phyloP scores from a whole-genome alignment of 257 asterid genomes.

The Lantana camara region DNA sequence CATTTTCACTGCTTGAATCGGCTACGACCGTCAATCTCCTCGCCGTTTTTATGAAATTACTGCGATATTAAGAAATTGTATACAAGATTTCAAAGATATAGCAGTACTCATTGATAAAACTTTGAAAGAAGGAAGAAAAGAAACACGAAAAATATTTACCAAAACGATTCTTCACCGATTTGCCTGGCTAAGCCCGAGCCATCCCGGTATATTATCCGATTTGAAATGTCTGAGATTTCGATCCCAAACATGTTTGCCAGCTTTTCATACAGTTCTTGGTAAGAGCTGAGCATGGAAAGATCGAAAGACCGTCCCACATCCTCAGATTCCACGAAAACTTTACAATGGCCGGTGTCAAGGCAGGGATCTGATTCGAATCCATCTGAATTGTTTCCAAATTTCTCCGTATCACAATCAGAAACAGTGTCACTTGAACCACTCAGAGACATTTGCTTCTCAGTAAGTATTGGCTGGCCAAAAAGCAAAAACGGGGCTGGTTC shows the following conservation, averaged over 20 bases:
- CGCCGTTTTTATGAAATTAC: slow-evolving; percentile 47
- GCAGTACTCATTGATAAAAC: no score
- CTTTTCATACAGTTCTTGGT: slow-evolving; percentile 48
- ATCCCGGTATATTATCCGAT: slow-evolving; percentile 44
- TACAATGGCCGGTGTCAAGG: slow-evolving; percentile 50
- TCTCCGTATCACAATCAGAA: slow-evolving; percentile 41
- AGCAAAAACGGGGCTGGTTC: slow-evolving; percentile 27
- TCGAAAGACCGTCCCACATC: slow-evolving; percentile 60
- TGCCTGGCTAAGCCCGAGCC: slow-evolving; percentile 43
- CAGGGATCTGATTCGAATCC: slow-evolving; percentile 36
- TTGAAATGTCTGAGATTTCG: slow-evolving; percentile 44
- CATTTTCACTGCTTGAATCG: slow-evolving; percentile 41
- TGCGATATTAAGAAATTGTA: slow-evolving; percentile 29
- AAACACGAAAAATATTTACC: slow-evolving; percentile 20
- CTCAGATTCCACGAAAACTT: slow-evolving; percentile 62
- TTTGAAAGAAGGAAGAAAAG: no score
- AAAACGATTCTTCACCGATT: slow-evolving; percentile 50
- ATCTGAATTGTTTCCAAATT: slow-evolving; percentile 35
- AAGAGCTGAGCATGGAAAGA: slow-evolving; percentile 52
- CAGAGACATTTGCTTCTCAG: slow-evolving; percentile 29
- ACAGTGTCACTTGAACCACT: slow-evolving; percentile 47
- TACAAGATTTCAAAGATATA: no score
- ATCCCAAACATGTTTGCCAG: slow-evolving; percentile 46
- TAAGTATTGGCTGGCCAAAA: slow-evolving; percentile 38
- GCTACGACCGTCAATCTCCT: slow-evolving; percentile 50